Conservation (phyloP, 2,329 filamentous ascomycete genomes). For the Cytospora chrysosperma region DNA sequence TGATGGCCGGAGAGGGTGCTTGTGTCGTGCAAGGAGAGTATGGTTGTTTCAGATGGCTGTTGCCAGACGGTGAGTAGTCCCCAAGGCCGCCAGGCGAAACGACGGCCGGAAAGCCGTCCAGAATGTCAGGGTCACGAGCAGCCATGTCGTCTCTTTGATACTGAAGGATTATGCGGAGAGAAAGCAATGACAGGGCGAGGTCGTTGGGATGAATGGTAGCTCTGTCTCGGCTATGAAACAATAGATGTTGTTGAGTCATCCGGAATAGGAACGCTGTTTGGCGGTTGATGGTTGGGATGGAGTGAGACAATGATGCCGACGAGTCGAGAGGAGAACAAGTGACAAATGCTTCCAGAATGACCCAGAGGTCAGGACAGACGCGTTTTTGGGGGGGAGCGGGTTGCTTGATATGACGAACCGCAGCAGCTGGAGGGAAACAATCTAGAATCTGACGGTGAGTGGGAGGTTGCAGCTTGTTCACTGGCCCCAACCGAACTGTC, state of each 20-base stretch:
- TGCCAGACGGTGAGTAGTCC: conserved; percentile 4
- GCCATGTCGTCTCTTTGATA: conserved; percentile 2
- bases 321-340: conserved; percentile 17
- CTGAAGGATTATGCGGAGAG: neutral
- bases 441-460: conserved; percentile 14
- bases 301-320: conserved; percentile 9
- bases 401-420: conserved; percentile 21
- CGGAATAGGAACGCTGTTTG: neutral
- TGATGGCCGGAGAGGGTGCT: conserved; percentile 10
- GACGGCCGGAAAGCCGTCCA: conserved; percentile 1
- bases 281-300: conserved; percentile 3
- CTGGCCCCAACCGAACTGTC: neutral
- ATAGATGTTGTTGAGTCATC: conserved; percentile 20
- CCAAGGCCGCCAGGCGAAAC: conserved; percentile 2
- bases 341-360: neutral
- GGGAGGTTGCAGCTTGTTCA: conserved; percentile 8
- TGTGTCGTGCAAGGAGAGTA: conserved; percentile 23
- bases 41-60: conserved; percentile 18
- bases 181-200: neutral
- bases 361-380: conserved; percentile 9
- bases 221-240: conserved; percentile 23
- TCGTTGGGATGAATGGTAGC: conserved; percentile 2
- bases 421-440: conserved; percentile 4
- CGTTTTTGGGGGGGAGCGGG: conserved; percentile 17
- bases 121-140: neutral